These are phyloP conservation scores for Lindgomyces ingoldianus DNA, from an alignment of 495 filamentous ascomycete genomes.

Conservation along the genomic window DNA sequence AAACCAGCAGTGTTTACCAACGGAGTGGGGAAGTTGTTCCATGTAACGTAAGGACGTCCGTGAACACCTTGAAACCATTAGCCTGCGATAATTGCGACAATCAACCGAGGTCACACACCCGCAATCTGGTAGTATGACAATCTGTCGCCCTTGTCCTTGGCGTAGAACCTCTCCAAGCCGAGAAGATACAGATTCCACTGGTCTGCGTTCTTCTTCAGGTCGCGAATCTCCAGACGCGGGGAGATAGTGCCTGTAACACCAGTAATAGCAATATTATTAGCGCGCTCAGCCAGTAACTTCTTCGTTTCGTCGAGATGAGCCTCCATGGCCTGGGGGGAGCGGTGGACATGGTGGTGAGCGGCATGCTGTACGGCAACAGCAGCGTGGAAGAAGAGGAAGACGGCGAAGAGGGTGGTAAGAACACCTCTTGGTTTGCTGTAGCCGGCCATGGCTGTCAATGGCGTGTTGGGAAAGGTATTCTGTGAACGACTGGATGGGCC, in stretches of 20 bases:
- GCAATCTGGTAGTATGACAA: slow-evolving; percentile 64
- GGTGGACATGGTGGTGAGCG: slow-evolving; percentile 15
- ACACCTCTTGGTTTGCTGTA: slow-evolving; percentile 26
- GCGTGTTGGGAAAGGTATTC: neutral
- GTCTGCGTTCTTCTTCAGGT: slow-evolving; percentile 58
- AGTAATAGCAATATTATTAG: slow-evolving; percentile 28
- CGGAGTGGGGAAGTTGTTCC: slow-evolving; percentile 53
- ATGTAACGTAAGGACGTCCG: slow-evolving; percentile 61
- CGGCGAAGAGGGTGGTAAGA: slow-evolving; percentile 21
- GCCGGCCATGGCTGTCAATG: slow-evolving; percentile 11
- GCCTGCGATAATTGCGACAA: neutral
- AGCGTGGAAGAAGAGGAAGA: slow-evolving; percentile 23
- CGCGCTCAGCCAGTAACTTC: slow-evolving; percentile 9
- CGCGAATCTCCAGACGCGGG: slow-evolving; percentile 54
- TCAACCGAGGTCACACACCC: slow-evolving; percentile 44
- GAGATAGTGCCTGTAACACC: slow-evolving; percentile 34
- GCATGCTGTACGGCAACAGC: slow-evolving; percentile 13
- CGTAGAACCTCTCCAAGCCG: slow-evolving; percentile 57
- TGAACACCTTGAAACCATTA: slow-evolving; percentile 56
- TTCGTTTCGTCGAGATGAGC: slow-evolving; percentile 20
- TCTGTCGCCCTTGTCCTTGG: slow-evolving; percentile 52
- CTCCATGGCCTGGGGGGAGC: slow-evolving; percentile 14
- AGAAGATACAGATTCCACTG: slow-evolving; percentile 62
- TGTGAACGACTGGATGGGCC: slow-evolving; percentile 11
- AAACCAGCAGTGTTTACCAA: slow-evolving; percentile 59